Conservation (phyloP, 164 flowering plant species). For the Nymphaea thermarum region DNA sequence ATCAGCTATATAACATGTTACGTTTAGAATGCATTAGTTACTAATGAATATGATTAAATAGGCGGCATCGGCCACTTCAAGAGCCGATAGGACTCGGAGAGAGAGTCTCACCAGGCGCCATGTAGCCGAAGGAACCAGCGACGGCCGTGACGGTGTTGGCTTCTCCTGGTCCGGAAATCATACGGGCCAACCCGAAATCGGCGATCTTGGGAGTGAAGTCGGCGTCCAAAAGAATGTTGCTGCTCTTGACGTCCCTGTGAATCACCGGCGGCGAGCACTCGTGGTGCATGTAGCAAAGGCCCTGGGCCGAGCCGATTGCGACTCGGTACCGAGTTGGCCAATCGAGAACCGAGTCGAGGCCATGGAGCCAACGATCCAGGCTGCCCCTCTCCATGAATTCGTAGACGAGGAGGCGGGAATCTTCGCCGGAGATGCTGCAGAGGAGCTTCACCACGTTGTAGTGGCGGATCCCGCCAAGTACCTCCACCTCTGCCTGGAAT, state of each 20-base stretch:
- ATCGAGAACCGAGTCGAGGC: constrained; percentile 18
- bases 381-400: constrained; percentile 58
- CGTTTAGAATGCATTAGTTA: too few species aligned
- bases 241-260: constrained; percentile 69
- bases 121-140: constrained; percentile 68
- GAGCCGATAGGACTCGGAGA: too few species aligned
- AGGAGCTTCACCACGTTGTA: constrained; percentile 49
- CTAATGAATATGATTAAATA: too few species aligned
- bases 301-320: constrained; percentile 63
- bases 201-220: constrained; percentile 59
- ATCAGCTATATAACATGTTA: too few species aligned
- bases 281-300: constrained; percentile 71
- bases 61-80: too few species aligned
- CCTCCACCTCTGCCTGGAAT: constrained; percentile 49
- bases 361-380: constrained; percentile 50
- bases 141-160: constrained; percentile 30
- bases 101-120: constrained; percentile 49
- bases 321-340: constrained; percentile 60
- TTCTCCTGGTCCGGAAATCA: constrained; percentile 26
- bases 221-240: constrained; percentile 56
- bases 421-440: constrained; percentile 43
- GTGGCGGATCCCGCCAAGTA: constrained; percentile 46
- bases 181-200: constrained; percentile 69
- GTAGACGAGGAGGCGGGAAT: constrained; percentile 53
- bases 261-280: constrained; percentile 46